A percentile compares a stretch with the other conserved stretches of the same genome.
These are phyloP conservation scores for Aspergillus uvarum DNA, from an alignment of 2,329 filamentous ascomycete species.

Conservation along the genomic window DNA sequence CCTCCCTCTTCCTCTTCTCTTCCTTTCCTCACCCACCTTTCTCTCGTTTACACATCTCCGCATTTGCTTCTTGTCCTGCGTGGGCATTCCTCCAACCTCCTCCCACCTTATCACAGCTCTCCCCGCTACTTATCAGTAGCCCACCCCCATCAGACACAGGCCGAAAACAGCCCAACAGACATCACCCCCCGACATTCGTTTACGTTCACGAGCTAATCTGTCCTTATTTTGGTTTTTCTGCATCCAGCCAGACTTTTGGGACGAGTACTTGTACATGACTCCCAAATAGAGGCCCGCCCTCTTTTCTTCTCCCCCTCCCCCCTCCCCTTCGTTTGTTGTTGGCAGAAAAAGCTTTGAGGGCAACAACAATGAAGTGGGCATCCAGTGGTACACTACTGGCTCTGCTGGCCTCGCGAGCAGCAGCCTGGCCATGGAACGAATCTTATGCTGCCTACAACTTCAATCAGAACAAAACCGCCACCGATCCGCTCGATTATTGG, in stretches of 20 bases:
- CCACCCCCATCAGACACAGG: not conserved
- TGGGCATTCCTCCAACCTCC: not conserved
- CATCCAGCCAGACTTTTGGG: not conserved
- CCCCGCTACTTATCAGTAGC: not conserved
- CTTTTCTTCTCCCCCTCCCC: not conserved
- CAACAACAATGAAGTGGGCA: slow-evolving; percentile 28
- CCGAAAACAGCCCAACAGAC: too few relatives aligned
- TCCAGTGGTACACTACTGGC: slow-evolving; percentile 22
- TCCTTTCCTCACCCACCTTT: not conserved
- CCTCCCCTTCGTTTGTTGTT: not conserved
- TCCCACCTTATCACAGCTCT: not conserved
- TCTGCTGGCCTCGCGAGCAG: slow-evolving; percentile 23
- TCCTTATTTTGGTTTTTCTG: too few relatives aligned
- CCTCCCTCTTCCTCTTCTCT: not conserved
- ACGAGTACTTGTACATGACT: not conserved
- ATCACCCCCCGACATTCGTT: not conserved
- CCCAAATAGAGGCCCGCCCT: not conserved
- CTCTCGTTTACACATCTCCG: not conserved
- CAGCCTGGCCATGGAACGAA: slow-evolving; percentile 48
- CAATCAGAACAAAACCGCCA: slow-evolving; percentile 58
- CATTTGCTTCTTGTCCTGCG: not conserved
- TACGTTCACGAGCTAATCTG: not conserved
- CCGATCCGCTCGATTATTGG: slow-evolving; percentile 56
- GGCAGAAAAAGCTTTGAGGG: not conserved
- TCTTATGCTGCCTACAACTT: slow-evolving; percentile 56